Evolutionary conservation across 2,329 filamentous ascomycete genomes (phyloP), one percentile per base, ranked within the genome.

Genomic region (Fusarium caatingaense): DNA sequence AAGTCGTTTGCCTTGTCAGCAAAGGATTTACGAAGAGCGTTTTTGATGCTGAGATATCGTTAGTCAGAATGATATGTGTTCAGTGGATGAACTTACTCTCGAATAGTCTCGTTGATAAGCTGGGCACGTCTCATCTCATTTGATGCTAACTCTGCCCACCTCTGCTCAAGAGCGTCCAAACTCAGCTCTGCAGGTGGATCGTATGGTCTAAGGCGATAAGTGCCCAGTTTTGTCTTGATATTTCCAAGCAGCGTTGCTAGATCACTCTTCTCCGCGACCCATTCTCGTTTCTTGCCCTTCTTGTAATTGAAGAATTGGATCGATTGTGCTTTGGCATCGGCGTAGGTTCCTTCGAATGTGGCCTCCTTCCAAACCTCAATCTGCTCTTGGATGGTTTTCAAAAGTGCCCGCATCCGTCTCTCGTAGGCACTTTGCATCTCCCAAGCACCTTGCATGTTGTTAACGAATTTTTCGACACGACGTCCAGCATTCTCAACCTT

Each of bases 1-100:
- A 99, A 98, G 80, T 98, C 95, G 77, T 99, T 99, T 66, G 96
- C 96, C 83, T 98, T 98, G 82, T 98, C 94, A 18, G 96, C 96
- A 79, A 99, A 99, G 2, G 92, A 93, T 76, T 91, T 93, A 50
- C 96, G 92, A 30, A 99, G 88, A 13, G 91, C 91, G 78, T 99
- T 98, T 80, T 99, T 99, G 86, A 99, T 98, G 79, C 90, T 92
- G 65, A 23, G 15, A 20, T 1, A 15, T 12, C 47, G 76, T 84
- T 72, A 82, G 78, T 61, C 23, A 44, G 37, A 28, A 25, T 49
- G 41, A 40, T 37, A 23, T 23, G 11, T 23, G n/a, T 44, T 8
- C n/a, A 40, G 21, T 6, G 10, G 7, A 10, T 13, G 20, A 30
- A 82, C 89, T 83, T 82, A 91, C 90, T 99, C 96, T 84, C 96